Conservation (phyloP, 345 rosid species). For the Aquilaria malaccensis region DNA sequence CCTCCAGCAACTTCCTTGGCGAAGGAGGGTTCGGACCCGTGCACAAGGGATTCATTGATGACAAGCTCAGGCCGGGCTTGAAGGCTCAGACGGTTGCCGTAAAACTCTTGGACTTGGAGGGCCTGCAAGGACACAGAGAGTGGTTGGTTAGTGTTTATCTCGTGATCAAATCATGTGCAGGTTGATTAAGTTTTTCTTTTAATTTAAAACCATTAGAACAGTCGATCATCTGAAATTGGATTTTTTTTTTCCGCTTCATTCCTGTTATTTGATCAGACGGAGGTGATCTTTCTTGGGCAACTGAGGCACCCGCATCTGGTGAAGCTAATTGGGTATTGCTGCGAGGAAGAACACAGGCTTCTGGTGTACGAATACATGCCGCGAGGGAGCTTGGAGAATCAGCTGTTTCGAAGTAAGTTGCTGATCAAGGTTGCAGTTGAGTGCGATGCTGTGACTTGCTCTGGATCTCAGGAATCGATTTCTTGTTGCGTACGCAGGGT, state of each 20-base stretch:
- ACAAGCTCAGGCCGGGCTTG: constrained; percentile 74
- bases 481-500: constrained; percentile 38
- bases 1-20: constrained; percentile 62
- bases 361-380: constrained; percentile 91
- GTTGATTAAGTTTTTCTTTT: neutral
- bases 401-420: constrained; percentile 68
- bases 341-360: constrained; percentile 82
- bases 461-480: neutral
- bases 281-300: constrained; percentile 80
- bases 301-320: constrained; percentile 74
- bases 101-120: constrained; percentile 70
- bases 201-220: neutral
- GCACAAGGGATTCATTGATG: constrained; percentile 84
- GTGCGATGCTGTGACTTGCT: neutral
- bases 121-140: constrained; percentile 84
- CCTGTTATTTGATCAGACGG: constrained; percentile 40
- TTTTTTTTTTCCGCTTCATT: neutral
- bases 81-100: constrained; percentile 90
- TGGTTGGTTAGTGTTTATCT: constrained; percentile 63
- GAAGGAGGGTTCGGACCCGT: constrained; percentile 95
- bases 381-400: constrained; percentile 89
- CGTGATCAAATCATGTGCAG: neutral
- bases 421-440: too few species aligned
- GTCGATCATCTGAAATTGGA: neutral
- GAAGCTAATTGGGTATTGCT: constrained; percentile 82